Base-by-base conservation (phyloP, 345 rosid species). In the Gossypium turneri region DNA sequence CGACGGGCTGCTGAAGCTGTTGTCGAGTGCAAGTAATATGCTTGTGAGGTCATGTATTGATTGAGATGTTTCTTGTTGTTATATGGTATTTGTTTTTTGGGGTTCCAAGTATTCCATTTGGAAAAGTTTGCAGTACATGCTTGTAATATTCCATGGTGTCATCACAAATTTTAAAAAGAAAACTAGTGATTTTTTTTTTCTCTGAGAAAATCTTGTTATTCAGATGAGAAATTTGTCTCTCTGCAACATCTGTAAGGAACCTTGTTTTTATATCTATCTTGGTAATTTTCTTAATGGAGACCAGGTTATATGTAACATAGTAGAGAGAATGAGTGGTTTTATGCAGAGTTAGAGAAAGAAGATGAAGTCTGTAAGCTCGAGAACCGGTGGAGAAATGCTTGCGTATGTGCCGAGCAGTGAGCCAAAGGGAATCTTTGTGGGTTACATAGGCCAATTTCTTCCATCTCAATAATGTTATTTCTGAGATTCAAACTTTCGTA, bases 1-100 rank as follows among this genome's bases (percentile, higher is more conserved):
- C 84, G 92, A 45, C 76, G 94, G 41, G 94, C 97, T 72, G 97
- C 94, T 66, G 97, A 92, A 83, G 93, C 87, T 76, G 92, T 88
- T 6, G 90, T 90, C 15, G 90, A 87, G 67, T 88, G 90, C 89
- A 81, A 82, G 75, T 87, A 51, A 57, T 34, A 57, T 34, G 76
- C 64, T 68, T 62, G 29, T 70, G 20, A 44, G 68, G 43, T 15
- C 43, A 61, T 70, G 34, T 69, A 44, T 52, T 71, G 70, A 61
- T 74, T 72, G 51, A 47, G 60, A 74, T 76, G 47, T 70, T 70
- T 77, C 69, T 69, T 64, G 43, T 22, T 67, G 8, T 50, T 9
- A 43, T 53, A 11, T 73, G 27, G n/a, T 73, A 24, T 72, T 20
- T 67, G 58, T 44, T 55, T 57, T 59, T 53, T 53, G 58, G 56